A percentile compares a stretch with the other conserved stretches of the same genome.
phyloP scores from a whole-genome alignment of 2,329 filamentous ascomycete species.

The Davidsoniella eucalypti region DNA sequence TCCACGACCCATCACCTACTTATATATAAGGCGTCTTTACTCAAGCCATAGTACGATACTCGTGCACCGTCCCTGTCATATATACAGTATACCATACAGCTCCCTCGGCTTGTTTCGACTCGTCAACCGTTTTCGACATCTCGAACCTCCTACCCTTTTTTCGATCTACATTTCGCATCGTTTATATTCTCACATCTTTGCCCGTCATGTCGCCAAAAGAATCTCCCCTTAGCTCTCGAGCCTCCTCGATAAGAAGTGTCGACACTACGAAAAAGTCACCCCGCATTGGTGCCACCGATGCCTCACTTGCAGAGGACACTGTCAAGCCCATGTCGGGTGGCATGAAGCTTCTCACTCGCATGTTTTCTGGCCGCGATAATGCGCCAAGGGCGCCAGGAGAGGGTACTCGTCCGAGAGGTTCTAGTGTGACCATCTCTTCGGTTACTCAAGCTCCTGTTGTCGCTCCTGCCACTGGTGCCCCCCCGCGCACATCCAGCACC shows the following conservation, averaged over 20 bases:
- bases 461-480: neutral
- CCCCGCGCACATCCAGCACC: slow-evolving; percentile 8
- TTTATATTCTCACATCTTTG: neutral
- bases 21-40: no score
- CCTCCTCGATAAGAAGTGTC: slow-evolving; percentile 12
- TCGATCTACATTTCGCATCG: neutral
- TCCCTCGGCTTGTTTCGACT: neutral
- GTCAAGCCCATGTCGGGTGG: slow-evolving; percentile 10
- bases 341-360: slow-evolving; percentile 11
- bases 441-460: neutral
- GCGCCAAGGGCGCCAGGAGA: slow-evolving; percentile 4
- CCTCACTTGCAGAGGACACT: slow-evolving; percentile 2
- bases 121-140: neutral
- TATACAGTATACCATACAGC: neutral
- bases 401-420: slow-evolving; percentile 11
- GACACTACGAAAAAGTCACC: slow-evolving; percentile 10
- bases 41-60: no score
- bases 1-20: no score
- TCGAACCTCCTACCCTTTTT: neutral
- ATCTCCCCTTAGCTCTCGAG: slow-evolving; percentile 10
- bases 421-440: slow-evolving; percentile 11
- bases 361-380: slow-evolving; percentile 10
- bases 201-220: slow-evolving; percentile 11
- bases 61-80: neutral
- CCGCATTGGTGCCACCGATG: slow-evolving; percentile 1